Base-by-base conservation (phyloP, 208 protist species). In the Wallacemonas sp. region DNA sequence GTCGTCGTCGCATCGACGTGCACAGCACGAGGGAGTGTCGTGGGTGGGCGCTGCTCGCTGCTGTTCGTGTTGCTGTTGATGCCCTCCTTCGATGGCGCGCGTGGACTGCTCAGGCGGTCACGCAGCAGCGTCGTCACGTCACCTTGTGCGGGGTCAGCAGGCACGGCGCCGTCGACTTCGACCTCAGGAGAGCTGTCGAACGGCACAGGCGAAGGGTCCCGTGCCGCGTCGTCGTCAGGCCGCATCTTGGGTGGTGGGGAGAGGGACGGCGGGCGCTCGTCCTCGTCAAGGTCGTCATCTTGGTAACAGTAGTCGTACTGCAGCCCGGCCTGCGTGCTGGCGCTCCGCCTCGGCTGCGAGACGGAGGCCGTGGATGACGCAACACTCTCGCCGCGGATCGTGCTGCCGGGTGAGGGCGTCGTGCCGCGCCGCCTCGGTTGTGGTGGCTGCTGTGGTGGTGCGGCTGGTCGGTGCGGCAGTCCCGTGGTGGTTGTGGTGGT, bases 161-260 rank as follows among this genome's bases (percentile, higher is more conserved):
- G n/a, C n/a, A n/a, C n/a, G n/a, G n/a, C n/a, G n/a, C n/a, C n/a
- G n/a, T n/a, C n/a, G n/a, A n/a, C n/a, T n/a, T n/a, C n/a, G n/a
- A n/a, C n/a, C n/a, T n/a, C n/a, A n/a, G n/a, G n/a, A n/a, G n/a
- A n/a, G n/a, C n/a, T n/a, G n/a, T n/a, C n/a, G n/a, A n/a, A 41
- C 9, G 14, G 36, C 6, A 14, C 6, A 41, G 36, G 36, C 36
- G 36, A 14, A 6, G 9, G 36, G 9, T 41, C 36, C 9, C 9
- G 9, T 41, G 36, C 6, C 36, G 36, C 36, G 36, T 41, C 44
- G 44, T 58, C 52, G 21, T 6, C 26, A 8, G 5, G 24, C 14
- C 17, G 47, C 47, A 55, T 26, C 47, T 55, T 55, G 5, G 47
- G 47, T n/a, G 47, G 47, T 6, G 47, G 47, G 9, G 47, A 55